These are phyloP conservation scores for Lentithecium fluviatile DNA, from an alignment of 495 filamentous ascomycete genomes.

Conservation along the genomic window DNA sequence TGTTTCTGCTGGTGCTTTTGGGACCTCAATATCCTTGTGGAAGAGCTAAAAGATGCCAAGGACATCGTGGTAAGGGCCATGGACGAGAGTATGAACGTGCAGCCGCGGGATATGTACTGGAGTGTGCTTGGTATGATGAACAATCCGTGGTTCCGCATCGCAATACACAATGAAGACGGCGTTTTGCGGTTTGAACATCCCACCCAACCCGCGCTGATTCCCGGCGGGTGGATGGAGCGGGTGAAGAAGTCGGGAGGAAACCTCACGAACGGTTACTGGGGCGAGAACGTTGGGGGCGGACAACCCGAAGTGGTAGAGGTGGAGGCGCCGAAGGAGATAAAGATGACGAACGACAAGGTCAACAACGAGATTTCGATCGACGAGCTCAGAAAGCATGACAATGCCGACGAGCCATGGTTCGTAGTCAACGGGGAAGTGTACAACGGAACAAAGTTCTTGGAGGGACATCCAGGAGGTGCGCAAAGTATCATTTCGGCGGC, in stretches of 20 bases:
- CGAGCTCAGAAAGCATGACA: slow-evolving; percentile 70
- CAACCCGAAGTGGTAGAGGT: slow-evolving; percentile 45
- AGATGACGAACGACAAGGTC: slow-evolving; percentile 74
- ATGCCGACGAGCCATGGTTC: slow-evolving; percentile 77
- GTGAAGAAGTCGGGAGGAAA: slow-evolving; percentile 88
- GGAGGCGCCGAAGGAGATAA: slow-evolving; percentile 62
- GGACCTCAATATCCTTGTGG: slow-evolving; percentile 68
- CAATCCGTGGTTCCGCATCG: slow-evolving; percentile 88
- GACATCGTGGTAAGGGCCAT: slow-evolving; percentile 85
- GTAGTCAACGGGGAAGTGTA: slow-evolving; percentile 91
- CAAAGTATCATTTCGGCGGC: slow-evolving; percentile 83
- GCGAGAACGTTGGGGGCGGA: slow-evolving; percentile 66
- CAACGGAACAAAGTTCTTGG: slow-evolving; percentile 78
- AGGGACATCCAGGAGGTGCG: slow-evolving; percentile 86
- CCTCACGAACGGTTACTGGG: slow-evolving; percentile 81
- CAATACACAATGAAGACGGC: slow-evolving; percentile 69
- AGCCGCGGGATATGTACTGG: slow-evolving; percentile 97
- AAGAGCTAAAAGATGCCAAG: slow-evolving; percentile 60
- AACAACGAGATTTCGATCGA: slow-evolving; percentile 63
- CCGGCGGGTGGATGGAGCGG: slow-evolving; percentile 93
- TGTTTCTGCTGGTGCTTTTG: slow-evolving; percentile 96
- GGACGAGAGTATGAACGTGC: slow-evolving; percentile 86
- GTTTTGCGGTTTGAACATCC: slow-evolving; percentile 83
- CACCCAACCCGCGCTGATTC: slow-evolving; percentile 73
- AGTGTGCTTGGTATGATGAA: slow-evolving; percentile 98